Percentiles rank a stretch among this genome's conserved stretches.
Conservation (phyloP, 2,329 filamentous ascomycete genomes). For the Cytospora paraplurivora region DNA sequence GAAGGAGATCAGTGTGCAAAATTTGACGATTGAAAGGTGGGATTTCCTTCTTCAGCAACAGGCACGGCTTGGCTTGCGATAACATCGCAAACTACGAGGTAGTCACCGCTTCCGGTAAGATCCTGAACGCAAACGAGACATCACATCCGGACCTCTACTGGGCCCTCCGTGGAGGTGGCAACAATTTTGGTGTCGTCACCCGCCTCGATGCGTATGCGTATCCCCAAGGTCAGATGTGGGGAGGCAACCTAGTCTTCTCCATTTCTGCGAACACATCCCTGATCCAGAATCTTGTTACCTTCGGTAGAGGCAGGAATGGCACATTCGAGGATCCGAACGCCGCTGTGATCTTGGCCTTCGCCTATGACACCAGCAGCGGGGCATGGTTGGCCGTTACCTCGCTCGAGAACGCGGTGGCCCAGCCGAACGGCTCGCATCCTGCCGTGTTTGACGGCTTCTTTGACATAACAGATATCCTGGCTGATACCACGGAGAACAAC, state of each 20-base stretch:
- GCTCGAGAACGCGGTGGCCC: conserved; percentile 39
- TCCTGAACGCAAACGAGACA: conserved; percentile 45
- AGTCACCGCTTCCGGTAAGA: conserved; percentile 47
- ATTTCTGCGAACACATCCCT: conserved; percentile 35
- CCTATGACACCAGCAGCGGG: conserved; percentile 30
- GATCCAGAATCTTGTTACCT: conserved; percentile 36
- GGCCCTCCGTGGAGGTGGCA: conserved; percentile 43
- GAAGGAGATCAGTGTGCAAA: neutral
- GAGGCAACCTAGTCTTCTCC: conserved; percentile 38
- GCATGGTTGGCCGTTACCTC: conserved; percentile 36
- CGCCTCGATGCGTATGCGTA: conserved; percentile 46
- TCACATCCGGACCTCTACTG: conserved; percentile 57
- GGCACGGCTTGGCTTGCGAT: conserved; percentile 1
- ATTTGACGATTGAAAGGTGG: neutral
- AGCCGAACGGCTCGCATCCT: conserved; percentile 34
- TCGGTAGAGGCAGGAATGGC: conserved; percentile 37
- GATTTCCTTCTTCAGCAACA: neutral
- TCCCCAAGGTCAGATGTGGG: conserved; percentile 41
- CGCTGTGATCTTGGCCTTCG: conserved; percentile 35
- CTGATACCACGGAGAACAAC: conserved; percentile 36
- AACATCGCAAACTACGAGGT: conserved; percentile 2
- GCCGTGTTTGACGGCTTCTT: conserved; percentile 1
- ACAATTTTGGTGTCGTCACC: conserved; percentile 56
- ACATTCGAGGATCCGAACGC: conserved; percentile 40
- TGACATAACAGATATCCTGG: neutral